Evolutionary conservation across 768 basidiomycete species (phyloP).

Genomic region (Boletus reticuloceps): DNA sequence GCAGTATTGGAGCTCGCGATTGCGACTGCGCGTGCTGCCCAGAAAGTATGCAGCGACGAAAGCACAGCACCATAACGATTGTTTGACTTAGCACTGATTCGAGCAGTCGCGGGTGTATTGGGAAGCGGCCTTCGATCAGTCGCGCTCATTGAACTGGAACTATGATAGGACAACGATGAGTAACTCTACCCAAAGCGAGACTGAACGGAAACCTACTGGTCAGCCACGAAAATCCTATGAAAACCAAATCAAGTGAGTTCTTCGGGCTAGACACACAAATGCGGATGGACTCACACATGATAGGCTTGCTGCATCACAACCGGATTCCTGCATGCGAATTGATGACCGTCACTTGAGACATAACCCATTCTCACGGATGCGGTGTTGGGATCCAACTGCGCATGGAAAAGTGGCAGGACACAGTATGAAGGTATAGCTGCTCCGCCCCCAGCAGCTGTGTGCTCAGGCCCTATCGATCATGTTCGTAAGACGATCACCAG

Average conservation of each 20-base stretch:
- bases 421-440: conserved; percentile 53
- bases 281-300: conserved; percentile 48
- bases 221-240: conserved; percentile 51
- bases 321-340: conserved; percentile 54
- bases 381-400: conserved; percentile 28
- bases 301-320: conserved; percentile 50
- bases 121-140: conserved; percentile 43
- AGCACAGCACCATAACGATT: conserved; percentile 62
- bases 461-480: conserved; percentile 47
- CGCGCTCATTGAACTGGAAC: conserved; percentile 50
- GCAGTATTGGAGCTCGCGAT: conserved; percentile 23
- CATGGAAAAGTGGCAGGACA: conserved; percentile 52
- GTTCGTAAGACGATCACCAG: neutral
- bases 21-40: conserved; percentile 48
- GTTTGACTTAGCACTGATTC: conserved; percentile 36
- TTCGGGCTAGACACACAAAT: neutral
- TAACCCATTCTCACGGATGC: conserved; percentile 38
- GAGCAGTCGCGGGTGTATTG: conserved; percentile 38
- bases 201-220: conserved; percentile 32
- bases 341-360: conserved; percentile 55
- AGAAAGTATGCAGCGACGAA: conserved; percentile 54
- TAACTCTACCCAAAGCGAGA: neutral
- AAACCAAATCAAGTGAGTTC: neutral
- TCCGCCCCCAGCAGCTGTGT: conserved; percentile 36
- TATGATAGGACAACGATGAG: conserved; percentile 14